A percentile compares a stretch with the other conserved stretches of the same genome.
Conservation (phyloP, 1,139 yeast genomes). For the Candida freyschussii region DNA sequence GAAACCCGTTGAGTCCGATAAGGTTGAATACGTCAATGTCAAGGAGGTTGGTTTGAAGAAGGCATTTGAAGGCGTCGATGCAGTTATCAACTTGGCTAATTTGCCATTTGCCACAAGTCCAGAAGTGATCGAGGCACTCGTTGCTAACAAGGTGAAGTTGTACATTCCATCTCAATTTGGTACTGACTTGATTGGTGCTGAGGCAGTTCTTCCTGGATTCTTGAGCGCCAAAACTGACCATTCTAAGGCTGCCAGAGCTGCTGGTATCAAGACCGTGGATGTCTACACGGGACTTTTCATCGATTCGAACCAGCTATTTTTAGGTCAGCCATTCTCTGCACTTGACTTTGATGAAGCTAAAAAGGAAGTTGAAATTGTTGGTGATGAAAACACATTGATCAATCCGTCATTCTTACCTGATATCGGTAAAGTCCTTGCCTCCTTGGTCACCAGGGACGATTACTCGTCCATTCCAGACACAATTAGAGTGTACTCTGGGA, state of each 20-base stretch:
- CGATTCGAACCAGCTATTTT: slow-evolving; percentile 12
- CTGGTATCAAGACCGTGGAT: slow-evolving; percentile 50
- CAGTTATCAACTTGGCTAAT: slow-evolving; percentile 42
- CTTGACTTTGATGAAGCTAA: slow-evolving; percentile 30
- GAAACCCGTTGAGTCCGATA: slow-evolving; percentile 33
- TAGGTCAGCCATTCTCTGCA: slow-evolving; percentile 30
- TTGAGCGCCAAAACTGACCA: slow-evolving; percentile 37
- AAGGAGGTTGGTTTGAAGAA: slow-evolving; percentile 31
- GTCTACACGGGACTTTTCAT: slow-evolving; percentile 40
- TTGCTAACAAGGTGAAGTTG: slow-evolving; percentile 41
- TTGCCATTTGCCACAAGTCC: slow-evolving; percentile 28
- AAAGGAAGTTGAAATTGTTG: slow-evolving; percentile 37
- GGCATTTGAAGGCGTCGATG: slow-evolving; percentile 46
- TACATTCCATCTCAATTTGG: slow-evolving; percentile 66
- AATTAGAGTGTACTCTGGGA: slow-evolving; percentile 42
- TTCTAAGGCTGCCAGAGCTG: slow-evolving; percentile 36
- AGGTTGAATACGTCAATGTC: slow-evolving; percentile 38
- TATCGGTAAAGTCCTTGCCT: slow-evolving; percentile 44
- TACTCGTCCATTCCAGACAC: slow-evolving; percentile 39
- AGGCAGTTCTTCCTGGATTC: slow-evolving; percentile 33
- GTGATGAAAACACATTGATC: slow-evolving; percentile 36
- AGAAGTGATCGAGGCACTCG: slow-evolving; percentile 34
- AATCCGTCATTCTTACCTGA: slow-evolving; percentile 38
- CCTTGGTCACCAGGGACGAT: slow-evolving; percentile 36
- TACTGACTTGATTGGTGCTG: slow-evolving; percentile 32